A percentile compares a stretch with the other conserved stretches of the same genome.
Evolutionary conservation across 805 yeast species (phyloP).

Genomic region (Myxozyma mucilagina): DNA sequence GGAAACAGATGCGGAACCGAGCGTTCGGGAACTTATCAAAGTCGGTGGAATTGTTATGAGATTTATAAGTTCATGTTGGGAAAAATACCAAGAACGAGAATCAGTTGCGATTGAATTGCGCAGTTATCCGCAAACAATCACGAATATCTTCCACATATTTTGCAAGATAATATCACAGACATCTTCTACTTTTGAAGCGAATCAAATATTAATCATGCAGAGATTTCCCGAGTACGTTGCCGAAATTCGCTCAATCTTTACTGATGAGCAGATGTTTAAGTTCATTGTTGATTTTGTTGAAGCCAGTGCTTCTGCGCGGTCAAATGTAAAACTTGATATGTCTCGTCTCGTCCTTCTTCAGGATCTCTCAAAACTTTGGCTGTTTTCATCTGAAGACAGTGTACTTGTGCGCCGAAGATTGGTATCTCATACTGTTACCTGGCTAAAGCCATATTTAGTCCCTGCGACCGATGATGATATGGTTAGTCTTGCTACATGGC

Average conservation of each 20-base stretch:
- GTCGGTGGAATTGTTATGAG: slow-evolving; percentile 22
- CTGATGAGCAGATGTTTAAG: slow-evolving; percentile 39
- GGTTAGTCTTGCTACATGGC: slow-evolving; percentile 8
- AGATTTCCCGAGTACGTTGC: slow-evolving; percentile 17
- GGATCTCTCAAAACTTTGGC: slow-evolving; percentile 37
- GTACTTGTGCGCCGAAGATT: background rate
- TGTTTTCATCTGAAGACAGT: slow-evolving; percentile 21
- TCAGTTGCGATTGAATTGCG: slow-evolving; percentile 18
- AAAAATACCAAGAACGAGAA: slow-evolving; percentile 22
- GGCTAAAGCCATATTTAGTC: slow-evolving; percentile 19
- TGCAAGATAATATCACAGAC: slow-evolving; percentile 11
- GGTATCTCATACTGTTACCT: slow-evolving; percentile 16
- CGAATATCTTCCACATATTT: slow-evolving; percentile 9
- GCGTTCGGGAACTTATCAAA: slow-evolving; percentile 22
- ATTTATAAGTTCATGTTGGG: slow-evolving; percentile 22
- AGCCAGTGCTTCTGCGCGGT: slow-evolving; percentile 6
- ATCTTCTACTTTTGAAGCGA: slow-evolving; percentile 9
- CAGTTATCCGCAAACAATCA: slow-evolving; percentile 1
- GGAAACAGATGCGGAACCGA: slow-evolving; percentile 7
- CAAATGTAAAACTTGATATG: slow-evolving; percentile 29
- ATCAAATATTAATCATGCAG: slow-evolving; percentile 19
- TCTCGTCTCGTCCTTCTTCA: slow-evolving; percentile 54
- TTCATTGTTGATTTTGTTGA: slow-evolving; percentile 38
- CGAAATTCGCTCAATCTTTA: slow-evolving; percentile 37
- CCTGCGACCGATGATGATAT: slow-evolving; percentile 14